Percentiles rank a stretch among this genome's conserved stretches.
Evolutionary conservation across 2,329 filamentous ascomycete genomes (phyloP).

Genomic region (Colletotrichum lupini): DNA sequence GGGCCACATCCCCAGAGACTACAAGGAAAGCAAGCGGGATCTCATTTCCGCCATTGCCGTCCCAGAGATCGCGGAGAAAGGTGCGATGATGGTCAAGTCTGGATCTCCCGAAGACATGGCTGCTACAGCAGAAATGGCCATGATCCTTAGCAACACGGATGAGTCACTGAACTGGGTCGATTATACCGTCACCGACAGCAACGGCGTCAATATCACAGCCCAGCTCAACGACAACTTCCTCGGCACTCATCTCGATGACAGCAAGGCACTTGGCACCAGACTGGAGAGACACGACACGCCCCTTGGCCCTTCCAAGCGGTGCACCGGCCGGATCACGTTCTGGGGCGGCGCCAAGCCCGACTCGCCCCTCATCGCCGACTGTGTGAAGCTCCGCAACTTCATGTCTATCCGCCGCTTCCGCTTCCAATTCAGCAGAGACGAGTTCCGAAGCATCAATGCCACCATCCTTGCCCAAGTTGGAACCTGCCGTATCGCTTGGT

Average conservation of each 20-base stretch:
- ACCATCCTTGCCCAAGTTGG: constrained; percentile 19
- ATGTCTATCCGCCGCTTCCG: constrained; percentile 9
- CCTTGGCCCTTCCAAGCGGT: constrained; percentile 20
- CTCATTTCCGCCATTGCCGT: no score
- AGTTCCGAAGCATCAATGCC: not conserved
- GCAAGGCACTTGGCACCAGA: not conserved
- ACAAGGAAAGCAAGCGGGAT: not conserved
- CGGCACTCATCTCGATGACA: not conserved
- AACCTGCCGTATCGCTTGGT: constrained; percentile 17
- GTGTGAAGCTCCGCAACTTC: constrained; percentile 19
- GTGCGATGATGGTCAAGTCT: not conserved
- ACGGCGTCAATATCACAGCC: constrained; percentile 15
- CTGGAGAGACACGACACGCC: constrained; percentile 4
- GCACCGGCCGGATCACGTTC: constrained; percentile 6
- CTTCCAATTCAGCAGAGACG: constrained; percentile 3
- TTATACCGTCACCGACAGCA: not conserved
- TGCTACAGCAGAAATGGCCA: not conserved
- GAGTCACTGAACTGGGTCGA: constrained; percentile 1
- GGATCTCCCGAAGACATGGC: not conserved
- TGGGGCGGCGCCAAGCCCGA: constrained; percentile 15
- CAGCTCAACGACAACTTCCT: constrained; percentile 15
- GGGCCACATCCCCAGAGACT: not conserved
- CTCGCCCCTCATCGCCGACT: constrained; percentile 18
- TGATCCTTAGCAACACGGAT: not conserved
- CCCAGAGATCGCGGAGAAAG: not conserved